Conservation (phyloP, 2,329 filamentous ascomycete genomes). For the Pseudocercospora musae region DNA sequence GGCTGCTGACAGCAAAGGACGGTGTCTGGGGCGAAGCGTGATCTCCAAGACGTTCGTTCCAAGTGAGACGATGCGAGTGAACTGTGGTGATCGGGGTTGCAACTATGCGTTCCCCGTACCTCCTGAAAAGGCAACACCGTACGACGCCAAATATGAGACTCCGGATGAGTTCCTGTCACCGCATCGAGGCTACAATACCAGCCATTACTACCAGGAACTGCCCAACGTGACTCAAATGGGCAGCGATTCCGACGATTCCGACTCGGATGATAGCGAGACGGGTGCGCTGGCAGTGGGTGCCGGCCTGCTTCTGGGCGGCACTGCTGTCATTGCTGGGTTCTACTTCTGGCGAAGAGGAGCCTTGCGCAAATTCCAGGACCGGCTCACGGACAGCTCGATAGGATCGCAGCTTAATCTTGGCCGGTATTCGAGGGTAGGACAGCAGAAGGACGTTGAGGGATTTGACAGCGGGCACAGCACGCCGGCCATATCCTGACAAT, state of each 20-base stretch:
- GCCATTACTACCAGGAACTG: conserved; percentile 30
- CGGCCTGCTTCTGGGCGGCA: conserved; percentile 14
- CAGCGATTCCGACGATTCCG: not conserved
- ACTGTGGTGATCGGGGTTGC: conserved; percentile 37
- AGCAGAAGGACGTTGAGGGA: conserved; percentile 4
- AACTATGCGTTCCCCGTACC: conserved; percentile 22
- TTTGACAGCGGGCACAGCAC: conserved; percentile 1
- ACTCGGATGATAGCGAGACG: not conserved
- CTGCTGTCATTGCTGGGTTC: conserved; percentile 9
- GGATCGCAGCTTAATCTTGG: conserved; percentile 7
- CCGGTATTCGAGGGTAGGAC: conserved; percentile 6
- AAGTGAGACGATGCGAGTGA: conserved; percentile 28
- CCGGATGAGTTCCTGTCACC: conserved; percentile 28
- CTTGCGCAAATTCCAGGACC: conserved; percentile 8
- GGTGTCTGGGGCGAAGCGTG: conserved; percentile 32
- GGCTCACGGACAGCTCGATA: not conserved
- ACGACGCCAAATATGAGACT: conserved; percentile 25
- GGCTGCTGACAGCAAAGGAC: conserved; percentile 32
- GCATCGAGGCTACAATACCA: conserved; percentile 35
- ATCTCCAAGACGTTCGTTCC: conserved; percentile 39
- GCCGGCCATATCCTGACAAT: not conserved
- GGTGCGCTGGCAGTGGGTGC: conserved; percentile 4
- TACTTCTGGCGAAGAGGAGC: conserved; percentile 11
- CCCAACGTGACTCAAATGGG: not conserved
- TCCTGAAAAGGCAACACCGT: conserved; percentile 22